A percentile compares a stretch with the other conserved stretches of the same genome.
phyloP scores from a whole-genome alignment of 768 basidiomycete genomes.

The Termitomyces eurrhizus region DNA sequence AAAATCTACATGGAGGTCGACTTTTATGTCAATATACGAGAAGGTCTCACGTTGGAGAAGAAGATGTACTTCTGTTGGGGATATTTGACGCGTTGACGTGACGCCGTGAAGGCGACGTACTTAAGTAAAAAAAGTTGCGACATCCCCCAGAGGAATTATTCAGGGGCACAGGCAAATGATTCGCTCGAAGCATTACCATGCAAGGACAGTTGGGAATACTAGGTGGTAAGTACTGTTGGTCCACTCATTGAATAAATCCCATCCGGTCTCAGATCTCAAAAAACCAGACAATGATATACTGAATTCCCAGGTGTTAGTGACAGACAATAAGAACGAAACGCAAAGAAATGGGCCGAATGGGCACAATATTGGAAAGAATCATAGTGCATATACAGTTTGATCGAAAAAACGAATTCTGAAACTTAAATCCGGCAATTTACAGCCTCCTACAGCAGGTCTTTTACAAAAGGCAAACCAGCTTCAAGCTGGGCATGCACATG shows the following conservation, averaged over 20 bases:
- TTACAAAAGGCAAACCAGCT: not conserved
- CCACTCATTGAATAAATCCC: not conserved
- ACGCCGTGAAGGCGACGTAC: slow-evolving; percentile 15
- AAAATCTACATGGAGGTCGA: not conserved
- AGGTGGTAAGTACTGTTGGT: not conserved
- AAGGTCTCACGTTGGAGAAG: slow-evolving; percentile 12
- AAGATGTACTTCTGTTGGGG: slow-evolving; percentile 11
- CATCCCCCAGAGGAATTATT: slow-evolving; percentile 18
- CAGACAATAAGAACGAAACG: slow-evolving; percentile 17
- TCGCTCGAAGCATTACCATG: not conserved
- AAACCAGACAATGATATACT: slow-evolving; percentile 6
- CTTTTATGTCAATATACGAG: slow-evolving; percentile 10
- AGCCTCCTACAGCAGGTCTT: not conserved
- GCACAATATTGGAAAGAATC: slow-evolving; percentile 4
- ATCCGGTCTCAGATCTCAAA: not conserved
- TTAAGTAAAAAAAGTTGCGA: slow-evolving; percentile 11
- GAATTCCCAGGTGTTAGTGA: slow-evolving; percentile 13
- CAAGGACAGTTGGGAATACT: not conserved
- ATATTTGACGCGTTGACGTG: slow-evolving; percentile 17
- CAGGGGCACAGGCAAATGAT: slow-evolving; percentile 13
- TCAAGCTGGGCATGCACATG: not conserved
- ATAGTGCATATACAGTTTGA: slow-evolving; percentile 7
- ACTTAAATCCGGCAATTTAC: not conserved
- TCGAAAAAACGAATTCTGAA: not conserved
- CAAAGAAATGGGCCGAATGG: slow-evolving; percentile 1